Conservation (phyloP, 2,329 filamentous ascomycete genomes). For the Botrytis paeoniae region DNA sequence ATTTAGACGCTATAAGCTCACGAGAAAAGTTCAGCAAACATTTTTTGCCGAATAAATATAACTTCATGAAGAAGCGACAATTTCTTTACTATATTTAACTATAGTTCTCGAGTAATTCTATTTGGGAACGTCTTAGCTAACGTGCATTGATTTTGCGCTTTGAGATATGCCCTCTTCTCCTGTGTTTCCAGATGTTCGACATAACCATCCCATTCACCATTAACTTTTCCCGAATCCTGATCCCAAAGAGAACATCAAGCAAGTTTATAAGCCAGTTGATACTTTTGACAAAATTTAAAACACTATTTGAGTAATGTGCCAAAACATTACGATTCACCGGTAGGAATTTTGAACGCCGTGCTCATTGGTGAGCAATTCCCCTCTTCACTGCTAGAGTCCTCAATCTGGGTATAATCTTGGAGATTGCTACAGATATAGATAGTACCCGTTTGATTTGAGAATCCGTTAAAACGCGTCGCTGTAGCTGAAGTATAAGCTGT, state of each 20-base stretch:
- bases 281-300: not conserved
- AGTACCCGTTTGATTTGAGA: not conserved
- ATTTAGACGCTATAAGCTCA: not conserved
- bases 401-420: not conserved
- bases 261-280: not conserved
- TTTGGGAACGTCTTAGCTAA: not conserved
- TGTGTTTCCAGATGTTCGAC: not conserved
- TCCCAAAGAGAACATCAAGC: not conserved
- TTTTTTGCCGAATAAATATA: not conserved
- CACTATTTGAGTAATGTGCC: not conserved
- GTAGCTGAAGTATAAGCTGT: conserved; percentile 5
- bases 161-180: not conserved
- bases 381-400: not conserved
- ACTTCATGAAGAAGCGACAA: not conserved
- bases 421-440: not conserved
- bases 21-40: not conserved
- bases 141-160: too few relatives aligned
- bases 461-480: not conserved
- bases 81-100: not conserved
- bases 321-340: not conserved
- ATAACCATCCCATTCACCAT: not conserved
- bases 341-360: not conserved
- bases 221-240: not conserved
- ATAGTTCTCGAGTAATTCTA: not conserved
- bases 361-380: not conserved